phyloP scores from a whole-genome alignment of 805 yeast genomes.

The Myxozyma neglecta region DNA sequence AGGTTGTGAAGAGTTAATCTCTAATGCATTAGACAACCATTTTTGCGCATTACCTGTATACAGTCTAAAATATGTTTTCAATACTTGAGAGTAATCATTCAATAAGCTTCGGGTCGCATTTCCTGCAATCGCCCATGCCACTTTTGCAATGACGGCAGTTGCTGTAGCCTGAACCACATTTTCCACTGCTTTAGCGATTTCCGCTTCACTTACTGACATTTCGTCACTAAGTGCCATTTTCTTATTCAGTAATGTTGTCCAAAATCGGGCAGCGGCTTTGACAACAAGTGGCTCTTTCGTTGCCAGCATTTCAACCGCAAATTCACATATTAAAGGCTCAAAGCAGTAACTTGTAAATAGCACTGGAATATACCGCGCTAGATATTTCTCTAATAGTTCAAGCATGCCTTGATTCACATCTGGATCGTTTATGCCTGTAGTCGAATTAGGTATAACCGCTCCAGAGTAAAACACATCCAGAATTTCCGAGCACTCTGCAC shows the following conservation, averaged over 20 bases:
- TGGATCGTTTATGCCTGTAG: conserved; percentile 19
- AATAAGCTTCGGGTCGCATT: conserved; percentile 25
- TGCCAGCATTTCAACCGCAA: conserved; percentile 45
- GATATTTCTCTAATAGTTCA: conserved; percentile 34
- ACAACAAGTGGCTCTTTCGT: conserved; percentile 58
- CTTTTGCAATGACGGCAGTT: not conserved
- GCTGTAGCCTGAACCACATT: conserved; percentile 5
- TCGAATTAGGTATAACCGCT: conserved; percentile 3
- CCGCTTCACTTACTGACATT: not conserved
- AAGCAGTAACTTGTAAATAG: conserved; percentile 20
- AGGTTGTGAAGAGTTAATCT: not conserved
- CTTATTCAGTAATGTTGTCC: conserved; percentile 48
- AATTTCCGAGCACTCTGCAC: not conserved
- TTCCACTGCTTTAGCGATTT: not conserved
- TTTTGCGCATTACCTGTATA: conserved; percentile 10
- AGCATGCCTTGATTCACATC: conserved; percentile 37
- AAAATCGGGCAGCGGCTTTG: conserved; percentile 54
- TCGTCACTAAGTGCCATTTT: not conserved
- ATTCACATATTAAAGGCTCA: conserved; percentile 35
- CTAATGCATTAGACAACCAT: conserved; percentile 10
- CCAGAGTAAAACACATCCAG: conserved; percentile 8
- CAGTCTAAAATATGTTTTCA: conserved; percentile 10
- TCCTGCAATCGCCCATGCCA: conserved; percentile 26
- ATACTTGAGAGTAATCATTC: conserved; percentile 18
- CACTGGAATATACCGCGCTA: conserved; percentile 21